These are phyloP conservation scores for Paramecium primaurelia DNA, from an alignment of 73 alveolate genomes.

Conservation along the genomic window DNA sequence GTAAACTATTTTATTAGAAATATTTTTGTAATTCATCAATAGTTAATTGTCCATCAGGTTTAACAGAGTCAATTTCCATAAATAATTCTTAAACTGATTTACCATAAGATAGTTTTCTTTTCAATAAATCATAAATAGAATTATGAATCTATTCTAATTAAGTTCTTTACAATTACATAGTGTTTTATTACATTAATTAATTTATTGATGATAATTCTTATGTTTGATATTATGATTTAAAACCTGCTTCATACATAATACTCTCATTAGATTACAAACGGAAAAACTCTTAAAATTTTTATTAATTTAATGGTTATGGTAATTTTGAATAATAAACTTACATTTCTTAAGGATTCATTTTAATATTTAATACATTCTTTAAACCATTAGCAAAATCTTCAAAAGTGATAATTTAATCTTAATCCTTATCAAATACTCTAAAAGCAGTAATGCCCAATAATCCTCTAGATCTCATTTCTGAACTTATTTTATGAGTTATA, in stretches of 20 bases:
- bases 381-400: conserved; percentile 60
- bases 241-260: neutral
- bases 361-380: conserved; percentile 1
- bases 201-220: neutral
- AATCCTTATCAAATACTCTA: conserved; percentile 55
- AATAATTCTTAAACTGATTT: neutral
- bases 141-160: neutral
- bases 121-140: neutral
- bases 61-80: neutral
- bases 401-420: conserved; percentile 36
- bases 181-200: neutral
- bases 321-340: conserved; percentile 6
- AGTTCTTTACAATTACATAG: neutral
- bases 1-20: neutral
- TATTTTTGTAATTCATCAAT: neutral
- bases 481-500: conserved; percentile 2
- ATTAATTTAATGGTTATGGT: conserved; percentile 9
- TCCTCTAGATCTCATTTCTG: conserved; percentile 55
- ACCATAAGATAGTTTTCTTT: neutral
- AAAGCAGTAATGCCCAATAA: conserved; percentile 56
- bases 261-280: neutral
- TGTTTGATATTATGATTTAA: neutral
- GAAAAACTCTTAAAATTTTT: neutral
- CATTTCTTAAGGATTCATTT: conserved; percentile 13
- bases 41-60: neutral